phyloP scores from a whole-genome alignment of 2,329 filamentous ascomycete species.

The Epichloe bromicola region DNA sequence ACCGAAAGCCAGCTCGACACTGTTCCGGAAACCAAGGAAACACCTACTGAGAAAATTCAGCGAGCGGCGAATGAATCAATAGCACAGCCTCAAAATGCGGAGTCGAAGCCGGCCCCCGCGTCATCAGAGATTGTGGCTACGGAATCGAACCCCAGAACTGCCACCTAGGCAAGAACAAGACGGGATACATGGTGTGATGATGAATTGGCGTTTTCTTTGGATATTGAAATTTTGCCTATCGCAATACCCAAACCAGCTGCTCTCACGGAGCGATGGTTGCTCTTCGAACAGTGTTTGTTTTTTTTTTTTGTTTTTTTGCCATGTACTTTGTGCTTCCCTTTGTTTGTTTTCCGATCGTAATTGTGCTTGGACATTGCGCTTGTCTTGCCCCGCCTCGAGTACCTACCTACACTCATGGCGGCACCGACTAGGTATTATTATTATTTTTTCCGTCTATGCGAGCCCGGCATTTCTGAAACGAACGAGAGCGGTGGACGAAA shows the following conservation, averaged over 20 bases:
- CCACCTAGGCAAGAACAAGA: background rate
- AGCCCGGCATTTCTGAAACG: background rate
- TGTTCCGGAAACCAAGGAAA: constrained; percentile 2
- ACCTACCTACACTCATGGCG: too few relatives aligned
- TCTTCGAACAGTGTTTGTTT: background rate
- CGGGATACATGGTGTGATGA: background rate
- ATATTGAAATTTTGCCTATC: background rate
- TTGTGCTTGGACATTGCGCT: background rate
- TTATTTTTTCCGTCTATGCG: background rate
- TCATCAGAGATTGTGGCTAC: background rate
- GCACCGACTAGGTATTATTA: background rate
- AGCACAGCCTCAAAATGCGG: background rate
- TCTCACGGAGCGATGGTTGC: background rate
- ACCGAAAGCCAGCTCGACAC: background rate
- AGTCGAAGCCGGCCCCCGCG: background rate
- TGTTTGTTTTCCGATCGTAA: background rate
- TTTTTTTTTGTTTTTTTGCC: background rate
- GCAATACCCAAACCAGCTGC: background rate
- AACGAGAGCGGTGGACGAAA: background rate
- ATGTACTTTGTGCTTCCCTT: background rate
- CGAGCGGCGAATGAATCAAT: background rate
- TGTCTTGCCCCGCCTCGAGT: background rate
- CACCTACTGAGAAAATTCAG: background rate
- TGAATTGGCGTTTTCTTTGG: background rate
- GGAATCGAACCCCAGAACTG: background rate